Percentiles rank a stretch among this genome's conserved stretches.
phyloP scores from a whole-genome alignment of 2,329 filamentous ascomycete genomes.

The Verticillium nubilum region DNA sequence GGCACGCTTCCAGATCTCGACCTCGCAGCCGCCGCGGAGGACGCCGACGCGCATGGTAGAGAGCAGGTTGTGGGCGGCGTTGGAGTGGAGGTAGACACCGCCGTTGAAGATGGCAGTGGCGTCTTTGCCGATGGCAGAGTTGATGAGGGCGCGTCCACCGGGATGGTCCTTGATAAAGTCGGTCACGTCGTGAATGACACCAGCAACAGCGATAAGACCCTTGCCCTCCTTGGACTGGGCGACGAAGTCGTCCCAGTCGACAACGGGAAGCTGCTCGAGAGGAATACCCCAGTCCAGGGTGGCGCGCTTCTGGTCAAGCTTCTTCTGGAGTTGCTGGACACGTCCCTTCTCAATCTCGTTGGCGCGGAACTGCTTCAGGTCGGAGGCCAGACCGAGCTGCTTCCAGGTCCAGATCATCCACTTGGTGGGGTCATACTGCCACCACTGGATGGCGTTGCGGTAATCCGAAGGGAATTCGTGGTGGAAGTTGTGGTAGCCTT shows the following conservation, averaged over 20 bases:
- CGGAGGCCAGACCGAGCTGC: constrained; percentile 75
- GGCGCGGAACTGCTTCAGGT: constrained; percentile 84
- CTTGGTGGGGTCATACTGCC: constrained; percentile 85
- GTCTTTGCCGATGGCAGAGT: constrained; percentile 77
- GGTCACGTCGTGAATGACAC: constrained; percentile 79
- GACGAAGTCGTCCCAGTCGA: constrained; percentile 83
- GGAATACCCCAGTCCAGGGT: constrained; percentile 82
- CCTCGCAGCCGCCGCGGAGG: constrained; percentile 79
- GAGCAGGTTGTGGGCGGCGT: constrained; percentile 82
- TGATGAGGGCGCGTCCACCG: constrained; percentile 85
- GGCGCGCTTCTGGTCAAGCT: constrained; percentile 80
- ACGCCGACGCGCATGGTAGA: constrained; percentile 86
- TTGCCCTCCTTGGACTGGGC: constrained; percentile 72
- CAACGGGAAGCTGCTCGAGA: constrained; percentile 77
- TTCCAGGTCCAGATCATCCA: constrained; percentile 85
- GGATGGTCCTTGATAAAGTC: constrained; percentile 86
- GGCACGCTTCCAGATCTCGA: constrained; percentile 88
- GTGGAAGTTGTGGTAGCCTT: constrained; percentile 94
- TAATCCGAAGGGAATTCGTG: constrained; percentile 93
- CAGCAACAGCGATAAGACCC: constrained; percentile 70
- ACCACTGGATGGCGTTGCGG: constrained; percentile 87
- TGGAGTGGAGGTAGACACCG: constrained; percentile 84
- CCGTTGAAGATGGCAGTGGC: constrained; percentile 89
- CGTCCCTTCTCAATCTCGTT: constrained; percentile 93
- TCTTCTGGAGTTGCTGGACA: constrained; percentile 86